These are phyloP conservation scores for Boletus rex-veris DNA, from an alignment of 768 basidiomycete genomes.

Conservation along the genomic window DNA sequence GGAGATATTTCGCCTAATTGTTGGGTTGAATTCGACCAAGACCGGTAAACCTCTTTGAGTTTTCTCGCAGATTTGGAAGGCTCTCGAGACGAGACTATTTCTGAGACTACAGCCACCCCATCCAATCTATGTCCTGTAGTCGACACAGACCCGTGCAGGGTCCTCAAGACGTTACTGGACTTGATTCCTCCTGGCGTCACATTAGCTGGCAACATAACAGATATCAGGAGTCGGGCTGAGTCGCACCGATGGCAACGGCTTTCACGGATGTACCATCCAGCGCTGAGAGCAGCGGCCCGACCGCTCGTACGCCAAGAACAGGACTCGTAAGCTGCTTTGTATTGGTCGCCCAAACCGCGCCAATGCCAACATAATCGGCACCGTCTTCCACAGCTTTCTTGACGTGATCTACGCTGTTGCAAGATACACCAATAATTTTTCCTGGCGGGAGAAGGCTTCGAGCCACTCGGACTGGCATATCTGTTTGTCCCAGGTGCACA, in stretches of 20 bases:
- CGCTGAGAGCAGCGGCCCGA: slow-evolving; percentile 61
- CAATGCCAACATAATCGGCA: slow-evolving; percentile 87
- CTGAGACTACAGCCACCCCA: slow-evolving; percentile 87
- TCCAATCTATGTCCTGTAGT: slow-evolving; percentile 56
- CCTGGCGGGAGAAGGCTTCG: slow-evolving; percentile 64
- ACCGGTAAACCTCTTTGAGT: slow-evolving; percentile 40
- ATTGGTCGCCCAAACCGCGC: slow-evolving; percentile 75
- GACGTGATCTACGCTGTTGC: slow-evolving; percentile 65
- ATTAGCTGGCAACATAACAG: background rate
- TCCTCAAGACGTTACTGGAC: slow-evolving; percentile 67
- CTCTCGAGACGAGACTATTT: slow-evolving; percentile 65
- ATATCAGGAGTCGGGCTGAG: background rate
- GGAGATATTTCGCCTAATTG: background rate
- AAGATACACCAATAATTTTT: slow-evolving; percentile 78
- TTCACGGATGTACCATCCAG: slow-evolving; percentile 62
- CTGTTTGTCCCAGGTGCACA: slow-evolving; percentile 87
- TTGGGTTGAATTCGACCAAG: slow-evolving; percentile 14
- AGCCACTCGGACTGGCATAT: slow-evolving; percentile 70
- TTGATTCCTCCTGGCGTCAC: slow-evolving; percentile 77
- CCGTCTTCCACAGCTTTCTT: slow-evolving; percentile 55
- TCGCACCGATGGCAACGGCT: slow-evolving; percentile 82
- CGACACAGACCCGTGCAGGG: slow-evolving; percentile 69
- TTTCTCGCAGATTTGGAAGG: slow-evolving; percentile 51
- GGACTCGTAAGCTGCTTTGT: slow-evolving; percentile 72
- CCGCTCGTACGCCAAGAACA: slow-evolving; percentile 67